A percentile compares a stretch with the other conserved stretches of the same genome.
phyloP scores from a whole-genome alignment of 371 early-diverging fungal species.

The Rhizopus stolonifer region DNA sequence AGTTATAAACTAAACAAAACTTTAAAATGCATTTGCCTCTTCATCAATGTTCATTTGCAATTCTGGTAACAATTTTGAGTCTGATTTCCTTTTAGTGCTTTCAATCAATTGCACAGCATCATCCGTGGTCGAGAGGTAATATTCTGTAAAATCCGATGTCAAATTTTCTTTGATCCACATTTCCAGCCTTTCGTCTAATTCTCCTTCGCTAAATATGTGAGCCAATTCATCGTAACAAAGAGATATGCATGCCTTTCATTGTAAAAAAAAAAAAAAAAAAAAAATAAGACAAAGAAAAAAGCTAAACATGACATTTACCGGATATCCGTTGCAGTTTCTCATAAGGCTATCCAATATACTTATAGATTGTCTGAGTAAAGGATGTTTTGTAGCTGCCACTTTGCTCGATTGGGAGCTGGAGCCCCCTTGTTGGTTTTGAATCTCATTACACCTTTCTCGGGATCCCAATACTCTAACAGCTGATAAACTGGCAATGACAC shows the following conservation, averaged over 20 bases:
- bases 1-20: no score
- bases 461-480: conserved; percentile 68
- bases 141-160: conserved; percentile 61
- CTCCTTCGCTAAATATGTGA: conserved; percentile 49
- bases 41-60: conserved; percentile 52
- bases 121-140: conserved; percentile 52
- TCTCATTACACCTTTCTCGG: conserved; percentile 21
- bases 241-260: conserved; percentile 66
- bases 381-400: conserved; percentile 27
- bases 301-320: conserved; percentile 32
- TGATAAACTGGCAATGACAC: conserved; percentile 74
- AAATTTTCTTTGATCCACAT: conserved; percentile 72
- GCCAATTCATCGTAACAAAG: conserved; percentile 77
- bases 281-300: background rate
- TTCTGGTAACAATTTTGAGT: conserved; percentile 22
- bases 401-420: conserved; percentile 23
- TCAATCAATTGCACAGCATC: conserved; percentile 27
- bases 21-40: conserved; percentile 26
- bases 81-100: background rate
- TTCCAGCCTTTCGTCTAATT: conserved; percentile 58
- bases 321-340: conserved; percentile 45
- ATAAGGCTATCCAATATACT: conserved; percentile 47
- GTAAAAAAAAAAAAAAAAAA: conserved; percentile 3
- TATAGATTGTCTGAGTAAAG: conserved; percentile 44
- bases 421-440: conserved; percentile 7